Evolutionary conservation across 495 filamentous ascomycete species (phyloP).

Genomic region (Baudoinia panamericana): DNA sequence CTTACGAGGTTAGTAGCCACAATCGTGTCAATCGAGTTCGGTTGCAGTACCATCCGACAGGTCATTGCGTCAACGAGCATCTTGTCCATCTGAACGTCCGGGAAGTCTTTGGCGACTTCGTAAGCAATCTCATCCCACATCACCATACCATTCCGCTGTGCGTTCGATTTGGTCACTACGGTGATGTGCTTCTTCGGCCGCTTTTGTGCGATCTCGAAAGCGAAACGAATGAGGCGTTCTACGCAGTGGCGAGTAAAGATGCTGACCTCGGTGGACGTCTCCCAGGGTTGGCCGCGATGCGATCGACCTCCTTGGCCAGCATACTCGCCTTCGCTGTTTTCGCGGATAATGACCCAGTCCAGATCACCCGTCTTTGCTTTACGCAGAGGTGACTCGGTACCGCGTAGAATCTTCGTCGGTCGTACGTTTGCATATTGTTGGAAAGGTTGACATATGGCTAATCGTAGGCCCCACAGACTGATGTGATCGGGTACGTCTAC

Average conservation of each 20-base stretch:
- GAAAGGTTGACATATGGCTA: constrained; percentile 31
- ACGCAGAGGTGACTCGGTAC: constrained; percentile 26
- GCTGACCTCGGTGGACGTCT: constrained; percentile 28
- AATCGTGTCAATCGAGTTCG: constrained; percentile 29
- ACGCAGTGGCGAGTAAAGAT: constrained; percentile 31
- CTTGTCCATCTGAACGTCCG: constrained; percentile 28
- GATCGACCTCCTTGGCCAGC: constrained; percentile 28
- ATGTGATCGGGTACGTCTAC: constrained; percentile 31
- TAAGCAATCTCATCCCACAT: constrained; percentile 31
- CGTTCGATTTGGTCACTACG: constrained; percentile 32
- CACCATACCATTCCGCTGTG: constrained; percentile 32
- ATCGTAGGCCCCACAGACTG: constrained; percentile 31
- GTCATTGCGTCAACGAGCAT: constrained; percentile 36
- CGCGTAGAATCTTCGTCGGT: constrained; percentile 28
- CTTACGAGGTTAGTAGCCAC: constrained; percentile 30
- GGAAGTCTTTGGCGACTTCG: constrained; percentile 27
- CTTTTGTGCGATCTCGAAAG: constrained; percentile 28
- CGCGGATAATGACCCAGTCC: constrained; percentile 33
- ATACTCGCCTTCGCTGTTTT: constrained; percentile 34
- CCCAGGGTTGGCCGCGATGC: constrained; percentile 21
- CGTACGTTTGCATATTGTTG: constrained; percentile 33
- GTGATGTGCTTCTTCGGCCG: constrained; percentile 30
- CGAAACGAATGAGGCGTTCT: constrained; percentile 30
- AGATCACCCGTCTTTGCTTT: constrained; percentile 22
- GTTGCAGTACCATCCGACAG: constrained; percentile 29